phyloP scores from a whole-genome alignment of 139 green algal genomes.

The Pedinophyceae sp. region DNA sequence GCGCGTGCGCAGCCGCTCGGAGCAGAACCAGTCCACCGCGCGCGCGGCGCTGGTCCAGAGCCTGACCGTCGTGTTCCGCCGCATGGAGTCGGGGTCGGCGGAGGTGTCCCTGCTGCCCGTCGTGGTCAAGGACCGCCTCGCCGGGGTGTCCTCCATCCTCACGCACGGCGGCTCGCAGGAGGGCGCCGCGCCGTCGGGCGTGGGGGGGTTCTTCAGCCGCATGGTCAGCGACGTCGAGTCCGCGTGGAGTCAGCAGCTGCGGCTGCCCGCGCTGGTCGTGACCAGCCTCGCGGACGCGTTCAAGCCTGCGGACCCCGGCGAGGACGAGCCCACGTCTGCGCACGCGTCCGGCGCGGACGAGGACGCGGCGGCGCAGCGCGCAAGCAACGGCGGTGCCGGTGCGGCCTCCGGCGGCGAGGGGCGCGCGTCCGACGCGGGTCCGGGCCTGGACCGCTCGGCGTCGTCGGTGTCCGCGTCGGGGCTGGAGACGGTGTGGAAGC shows the following conservation, averaged over 20 bases:
- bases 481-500: constrained; percentile 42
- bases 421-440: too few species aligned
- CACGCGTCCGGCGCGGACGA: too few species aligned
- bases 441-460: too few species aligned
- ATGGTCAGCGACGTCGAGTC: not conserved
- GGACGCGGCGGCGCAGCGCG: too few species aligned
- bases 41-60: constrained; percentile 95
- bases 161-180: not conserved
- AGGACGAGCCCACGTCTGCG: too few species aligned
- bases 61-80: constrained; percentile 86
- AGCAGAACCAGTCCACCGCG: constrained; percentile 85
- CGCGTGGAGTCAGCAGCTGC: too few species aligned
- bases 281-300: too few species aligned
- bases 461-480: too few species aligned
- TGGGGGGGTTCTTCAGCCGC: not conserved
- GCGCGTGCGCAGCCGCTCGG: constrained; percentile 53
- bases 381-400: too few species aligned
- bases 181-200: not conserved
- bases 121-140: constrained; percentile 47
- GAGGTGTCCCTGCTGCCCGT: constrained; percentile 31
- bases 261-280: too few species aligned
- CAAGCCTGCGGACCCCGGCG: too few species aligned
- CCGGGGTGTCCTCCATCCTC: not conserved
- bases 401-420: too few species aligned
- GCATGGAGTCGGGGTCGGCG: constrained; percentile 67